Base-by-base conservation (phyloP, 768 basidiomycete genomes). In the Tylopilus sp. region DNA sequence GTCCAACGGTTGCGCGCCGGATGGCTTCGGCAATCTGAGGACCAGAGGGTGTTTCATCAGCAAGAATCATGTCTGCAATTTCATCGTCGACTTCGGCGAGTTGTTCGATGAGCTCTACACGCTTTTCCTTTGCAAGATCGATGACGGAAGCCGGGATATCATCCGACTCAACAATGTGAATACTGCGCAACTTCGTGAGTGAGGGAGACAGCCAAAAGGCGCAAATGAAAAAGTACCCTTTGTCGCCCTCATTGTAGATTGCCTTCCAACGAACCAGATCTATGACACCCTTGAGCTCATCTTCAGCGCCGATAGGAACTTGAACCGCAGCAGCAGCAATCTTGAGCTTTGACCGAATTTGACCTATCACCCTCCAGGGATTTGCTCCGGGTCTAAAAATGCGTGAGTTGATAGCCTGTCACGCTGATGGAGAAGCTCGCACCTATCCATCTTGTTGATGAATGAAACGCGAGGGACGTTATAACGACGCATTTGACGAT, bases 391-490 rank as follows among this genome's bases (percentile, higher is more conserved):
- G 94, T 62, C 93, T 92, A 53, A 8, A 40, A 22, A 31, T 3
- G 17, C 26, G 21, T 17, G 2, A 3, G 52, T 30, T n/a, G n/a
- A 9, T 39, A 6, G 21, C 5, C 39, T 18, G 26, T 30, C 6
- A 2, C 20, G 4, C 13, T 41, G 15, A 39, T 23, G 17, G 5
- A 23, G 7, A 0, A 60, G 13, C 4, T 11, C 12, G 26, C 44
- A 90, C 90, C 92, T 81, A 64, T 98, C 95, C 95, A 98, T 98
- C 73, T 98, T 98, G 73, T 98, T 98, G 64, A 98, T 83, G 69
- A 97, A 98, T 0, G 93, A 97, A 53, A 99, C 80, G 40, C 97
- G 81, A 51, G 97, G 97, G 51, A 99, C 91, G 62, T 87, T 86
- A 67, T 99, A 99, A 31, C 97, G 83, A 55, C 91, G 80, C 97